A percentile compares a stretch with the other conserved stretches of the same genome.
phyloP scores from a whole-genome alignment of 371 early-diverging fungal genomes.

The Mucor mucedo region DNA sequence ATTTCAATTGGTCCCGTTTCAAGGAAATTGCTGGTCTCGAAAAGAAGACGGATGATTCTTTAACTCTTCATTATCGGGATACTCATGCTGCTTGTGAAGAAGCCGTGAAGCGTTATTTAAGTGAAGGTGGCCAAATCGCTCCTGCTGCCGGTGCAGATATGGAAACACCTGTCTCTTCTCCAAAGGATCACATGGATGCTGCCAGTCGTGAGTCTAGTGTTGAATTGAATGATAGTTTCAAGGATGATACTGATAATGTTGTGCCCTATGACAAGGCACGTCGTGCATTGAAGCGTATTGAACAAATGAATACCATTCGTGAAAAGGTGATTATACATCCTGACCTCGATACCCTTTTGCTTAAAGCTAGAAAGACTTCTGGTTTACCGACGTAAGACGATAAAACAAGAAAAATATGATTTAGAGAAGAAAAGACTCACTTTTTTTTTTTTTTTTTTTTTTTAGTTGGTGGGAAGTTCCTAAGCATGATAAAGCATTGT shows the following conservation, averaged over 20 bases:
- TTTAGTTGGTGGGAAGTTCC: slow-evolving; percentile 75
- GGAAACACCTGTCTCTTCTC: slow-evolving; percentile 27
- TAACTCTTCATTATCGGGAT: slow-evolving; percentile 66
- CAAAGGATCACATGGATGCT: slow-evolving; percentile 14
- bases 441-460: slow-evolving; percentile 27
- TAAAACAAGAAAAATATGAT: not conserved
- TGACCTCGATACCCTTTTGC: slow-evolving; percentile 47
- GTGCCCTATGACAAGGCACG: slow-evolving; percentile 75
- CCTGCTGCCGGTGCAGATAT: slow-evolving; percentile 3
- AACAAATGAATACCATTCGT: slow-evolving; percentile 73
- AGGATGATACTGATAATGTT: slow-evolving; percentile 45
- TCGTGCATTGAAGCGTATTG: slow-evolving; percentile 74
- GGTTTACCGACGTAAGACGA: slow-evolving; percentile 50
- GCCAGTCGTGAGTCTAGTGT: slow-evolving; percentile 56
- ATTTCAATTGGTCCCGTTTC: slow-evolving; percentile 71
- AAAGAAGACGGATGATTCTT: slow-evolving; percentile 74
- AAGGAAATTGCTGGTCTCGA: slow-evolving; percentile 70
- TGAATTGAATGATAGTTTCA: slow-evolving; percentile 43
- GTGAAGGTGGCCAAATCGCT: slow-evolving; percentile 20
- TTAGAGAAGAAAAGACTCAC: not conserved
- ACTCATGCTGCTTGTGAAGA: slow-evolving; percentile 66
- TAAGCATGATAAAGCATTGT: slow-evolving; percentile 70
- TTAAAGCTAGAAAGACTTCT: slow-evolving; percentile 49
- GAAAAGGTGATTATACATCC: slow-evolving; percentile 66
- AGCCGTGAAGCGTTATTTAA: slow-evolving; percentile 51